phyloP scores from a whole-genome alignment of 2,329 filamentous ascomycete species.

The Pseudocercospora pini-densiflorae region DNA sequence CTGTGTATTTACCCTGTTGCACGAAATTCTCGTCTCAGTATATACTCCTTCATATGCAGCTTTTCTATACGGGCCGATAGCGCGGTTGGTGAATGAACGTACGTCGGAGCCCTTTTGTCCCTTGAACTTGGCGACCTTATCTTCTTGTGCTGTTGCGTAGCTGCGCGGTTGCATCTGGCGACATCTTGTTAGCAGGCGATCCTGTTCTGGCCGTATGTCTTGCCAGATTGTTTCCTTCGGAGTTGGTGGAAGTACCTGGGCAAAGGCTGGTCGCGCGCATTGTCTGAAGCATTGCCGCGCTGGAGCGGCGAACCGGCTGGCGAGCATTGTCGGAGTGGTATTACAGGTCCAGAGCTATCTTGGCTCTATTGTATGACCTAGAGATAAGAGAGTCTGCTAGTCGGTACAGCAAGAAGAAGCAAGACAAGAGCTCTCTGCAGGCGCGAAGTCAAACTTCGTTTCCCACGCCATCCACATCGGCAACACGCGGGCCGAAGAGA shows the following conservation, averaged over 20 bases:
- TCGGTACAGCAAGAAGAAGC: neutral
- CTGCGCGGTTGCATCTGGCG: slow-evolving; percentile 25
- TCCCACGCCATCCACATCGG: neutral
- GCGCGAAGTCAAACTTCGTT: slow-evolving; percentile 14
- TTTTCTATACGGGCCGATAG: slow-evolving; percentile 7
- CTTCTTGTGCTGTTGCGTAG: slow-evolving; percentile 53
- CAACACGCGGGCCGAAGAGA: neutral
- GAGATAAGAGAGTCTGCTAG: neutral
- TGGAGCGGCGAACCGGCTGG: slow-evolving; percentile 23
- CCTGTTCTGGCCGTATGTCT: neutral
- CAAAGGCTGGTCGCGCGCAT: slow-evolving; percentile 27
- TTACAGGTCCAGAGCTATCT: slow-evolving; percentile 11
- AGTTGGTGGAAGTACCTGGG: slow-evolving; percentile 21
- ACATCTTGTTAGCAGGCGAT: slow-evolving; percentile 10
- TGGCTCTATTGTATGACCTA: slow-evolving; percentile 4
- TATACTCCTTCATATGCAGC: slow-evolving; percentile 16
- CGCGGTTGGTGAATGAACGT: slow-evolving; percentile 45
- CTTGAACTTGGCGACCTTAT: slow-evolving; percentile 89
- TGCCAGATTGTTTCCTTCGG: neutral
- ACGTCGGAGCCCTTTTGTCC: slow-evolving; percentile 88
- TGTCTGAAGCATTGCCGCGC: slow-evolving; percentile 25
- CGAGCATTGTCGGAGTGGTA: slow-evolving; percentile 20
- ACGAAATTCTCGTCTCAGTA: slow-evolving; percentile 13
- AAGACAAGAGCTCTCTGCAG: slow-evolving; percentile 13
- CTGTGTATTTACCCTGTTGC: slow-evolving; percentile 84